Base-by-base conservation (phyloP, 805 yeast genomes). In the Starmera amethionina region DNA sequence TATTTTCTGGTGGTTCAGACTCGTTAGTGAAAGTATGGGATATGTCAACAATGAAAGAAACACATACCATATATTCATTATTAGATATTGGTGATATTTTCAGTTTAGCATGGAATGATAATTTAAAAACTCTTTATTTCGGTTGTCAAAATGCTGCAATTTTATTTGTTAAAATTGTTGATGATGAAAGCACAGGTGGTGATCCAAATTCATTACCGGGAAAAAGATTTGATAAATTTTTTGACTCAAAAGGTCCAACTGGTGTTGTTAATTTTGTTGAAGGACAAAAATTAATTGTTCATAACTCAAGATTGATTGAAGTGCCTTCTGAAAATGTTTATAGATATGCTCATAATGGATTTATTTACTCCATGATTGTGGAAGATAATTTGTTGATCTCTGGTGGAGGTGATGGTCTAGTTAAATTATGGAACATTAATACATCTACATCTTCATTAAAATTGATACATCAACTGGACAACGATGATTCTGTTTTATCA, bases 121-220 rank as follows among this genome's bases (percentile, higher is more conserved):
- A 62, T 2, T 57, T 73, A 10, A 70, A 77, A 36, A 75, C 85
- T 0, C 65, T 90, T 4, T 85, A 79, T 46, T 73, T 86, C 50
- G 98, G 98, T 5, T 81, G 95, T 11, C 97, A 93, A 58, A 90
- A 89, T 56, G 96, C 97, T 4, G 74, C 89, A 1, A 73, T 90
- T 14, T 73, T 85, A 34, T 90, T 84, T 77, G 78, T 85, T 42
- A 71, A 71, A 35, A 43, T 59, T 8, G 46, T 52, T 11, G 53
- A 52, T 29, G 49, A 52, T 34, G 36, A 49, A n/a, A 52, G 54
- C 13, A 47, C 47, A 11, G n/a, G 16, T n/a, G 38, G 38, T 14
- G 59, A 59, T 47, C 51, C 59, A 22, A 61, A 54, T 40, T 63
- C 63, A 34, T 57, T 75, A 56, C 89, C 82, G 4, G 79, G 80